Evolutionary conservation across 2,329 filamentous ascomycete genomes (phyloP).

Genomic region (Verticillium albo-atrum): DNA sequence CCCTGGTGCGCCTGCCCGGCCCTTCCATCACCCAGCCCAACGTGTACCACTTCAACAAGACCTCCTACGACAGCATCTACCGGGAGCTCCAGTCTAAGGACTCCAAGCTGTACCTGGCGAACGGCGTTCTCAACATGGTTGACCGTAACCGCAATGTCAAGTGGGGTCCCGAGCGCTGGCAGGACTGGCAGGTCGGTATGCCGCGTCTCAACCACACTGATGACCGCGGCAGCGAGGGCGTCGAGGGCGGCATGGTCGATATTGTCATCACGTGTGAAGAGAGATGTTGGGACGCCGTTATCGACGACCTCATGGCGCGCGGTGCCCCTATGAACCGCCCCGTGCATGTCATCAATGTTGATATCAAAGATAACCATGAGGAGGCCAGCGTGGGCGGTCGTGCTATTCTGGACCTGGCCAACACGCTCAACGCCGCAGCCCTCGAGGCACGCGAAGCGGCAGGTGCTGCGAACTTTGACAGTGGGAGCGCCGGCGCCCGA

Average conservation of each 20-base stretch:
- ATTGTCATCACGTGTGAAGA: conserved; percentile 97
- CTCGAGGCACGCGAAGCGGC: conserved; percentile 67
- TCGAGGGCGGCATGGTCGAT: conserved; percentile 86
- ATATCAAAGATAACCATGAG: conserved; percentile 98
- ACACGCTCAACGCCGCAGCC: conserved; percentile 77
- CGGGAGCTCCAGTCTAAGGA: conserved; percentile 86
- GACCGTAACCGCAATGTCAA: conserved; percentile 89
- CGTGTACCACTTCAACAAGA: conserved; percentile 97
- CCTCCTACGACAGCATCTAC: conserved; percentile 92
- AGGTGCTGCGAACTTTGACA: conserved; percentile 64
- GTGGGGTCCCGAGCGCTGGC: conserved; percentile 94
- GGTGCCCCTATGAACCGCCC: conserved; percentile 85
- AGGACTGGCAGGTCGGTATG: conserved; percentile 89
- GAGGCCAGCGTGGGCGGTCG: conserved; percentile 87
- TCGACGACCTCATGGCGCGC: conserved; percentile 85
- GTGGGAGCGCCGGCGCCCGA: conserved; percentile 61
- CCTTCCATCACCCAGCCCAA: conserved; percentile 91
- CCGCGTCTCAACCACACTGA: conserved; percentile 72
- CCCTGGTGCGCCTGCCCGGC: conserved; percentile 86
- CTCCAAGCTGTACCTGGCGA: conserved; percentile 78
- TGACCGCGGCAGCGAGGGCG: conserved; percentile 74
- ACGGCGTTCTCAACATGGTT: conserved; percentile 94
- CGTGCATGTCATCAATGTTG: conserved; percentile 96
- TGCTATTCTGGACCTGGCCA: conserved; percentile 87
- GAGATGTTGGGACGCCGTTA: conserved; percentile 94